Evolutionary conservation across 2,329 filamentous ascomycete species (phyloP).

Genomic region (Sporothrix phasma): DNA sequence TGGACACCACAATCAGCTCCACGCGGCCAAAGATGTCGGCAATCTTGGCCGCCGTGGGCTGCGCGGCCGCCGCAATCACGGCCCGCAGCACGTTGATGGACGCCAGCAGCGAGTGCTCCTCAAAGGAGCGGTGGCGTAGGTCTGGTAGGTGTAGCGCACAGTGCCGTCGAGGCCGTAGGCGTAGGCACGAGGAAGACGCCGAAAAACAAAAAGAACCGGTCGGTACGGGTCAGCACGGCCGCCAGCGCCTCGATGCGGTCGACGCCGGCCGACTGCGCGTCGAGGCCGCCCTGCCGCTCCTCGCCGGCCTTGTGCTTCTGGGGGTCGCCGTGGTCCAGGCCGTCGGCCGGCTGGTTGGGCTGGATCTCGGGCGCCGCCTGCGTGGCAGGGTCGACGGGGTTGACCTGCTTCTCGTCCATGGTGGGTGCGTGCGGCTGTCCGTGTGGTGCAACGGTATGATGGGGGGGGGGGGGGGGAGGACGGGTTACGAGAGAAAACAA

Average conservation of each 20-base stretch:
- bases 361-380: neutral
- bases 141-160: conserved; percentile 46
- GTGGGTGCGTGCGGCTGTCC: neutral
- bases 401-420: neutral
- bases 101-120: conserved; percentile 44
- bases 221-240: conserved; percentile 38
- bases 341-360: neutral
- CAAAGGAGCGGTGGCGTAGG: conserved; percentile 43
- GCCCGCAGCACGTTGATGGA: conserved; percentile 37
- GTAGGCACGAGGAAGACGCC: conserved; percentile 54
- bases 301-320: too few relatives aligned
- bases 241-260: conserved; percentile 48
- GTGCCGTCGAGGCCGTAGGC: conserved; percentile 52
- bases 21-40: conserved; percentile 54
- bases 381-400: neutral
- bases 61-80: conserved; percentile 25
- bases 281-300: neutral
- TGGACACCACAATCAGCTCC: conserved; percentile 45
- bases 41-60: conserved; percentile 49
- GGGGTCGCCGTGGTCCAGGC: neutral
- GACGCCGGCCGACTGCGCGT: conserved; percentile 41
- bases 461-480: neutral
- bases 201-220: conserved; percentile 43
- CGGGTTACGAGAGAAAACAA: neutral
- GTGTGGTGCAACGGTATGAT: neutral